Evolutionary conservation across 805 yeast species (phyloP).

Genomic region (Vanderwaltozyma tropicalis): DNA sequence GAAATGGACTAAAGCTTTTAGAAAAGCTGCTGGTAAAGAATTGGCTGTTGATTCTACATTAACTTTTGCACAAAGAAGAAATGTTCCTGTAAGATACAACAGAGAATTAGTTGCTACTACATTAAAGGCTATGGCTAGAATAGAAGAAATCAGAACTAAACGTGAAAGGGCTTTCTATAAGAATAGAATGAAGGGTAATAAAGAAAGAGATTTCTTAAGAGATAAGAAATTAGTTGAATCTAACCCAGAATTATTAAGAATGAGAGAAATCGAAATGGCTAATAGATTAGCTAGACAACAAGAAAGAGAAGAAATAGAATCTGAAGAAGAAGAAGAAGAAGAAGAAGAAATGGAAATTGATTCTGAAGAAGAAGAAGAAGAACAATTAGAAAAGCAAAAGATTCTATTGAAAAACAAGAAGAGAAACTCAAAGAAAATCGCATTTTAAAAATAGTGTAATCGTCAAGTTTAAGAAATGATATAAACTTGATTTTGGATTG

Average conservation of each 20-base stretch:
- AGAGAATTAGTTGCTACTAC: slow-evolving; percentile 93
- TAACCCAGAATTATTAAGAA: slow-evolving; percentile 79
- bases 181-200: slow-evolving; percentile 98
- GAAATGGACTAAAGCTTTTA: slow-evolving; percentile 97
- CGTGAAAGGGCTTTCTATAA: slow-evolving; percentile 98
- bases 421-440: slow-evolving; percentile 35
- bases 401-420: slow-evolving; percentile 47
- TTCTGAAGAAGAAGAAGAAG: slow-evolving; percentile 41
- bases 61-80: slow-evolving; percentile 94
- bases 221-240: slow-evolving; percentile 83
- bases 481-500: too few species aligned
- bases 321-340: slow-evolving; percentile 33
- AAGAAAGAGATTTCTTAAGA: slow-evolving; percentile 69
- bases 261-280: slow-evolving; percentile 88
- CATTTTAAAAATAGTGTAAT: slow-evolving; percentile 15
- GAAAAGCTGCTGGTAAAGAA: slow-evolving; percentile 98
- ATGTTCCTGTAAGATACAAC: slow-evolving; percentile 95
- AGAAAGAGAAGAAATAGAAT: slow-evolving; percentile 39
- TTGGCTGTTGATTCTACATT: slow-evolving; percentile 94
- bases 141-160: slow-evolving; percentile 90
- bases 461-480: too few species aligned
- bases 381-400: slow-evolving; percentile 42
- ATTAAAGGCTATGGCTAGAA: slow-evolving; percentile 87
- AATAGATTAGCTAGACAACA: slow-evolving; percentile 63
- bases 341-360: slow-evolving; percentile 39